Evolutionary conservation across 148 eudicot genomes (phyloP), one percentile per base, ranked within the genome.

Genomic region (Selenicereus undatus): DNA sequence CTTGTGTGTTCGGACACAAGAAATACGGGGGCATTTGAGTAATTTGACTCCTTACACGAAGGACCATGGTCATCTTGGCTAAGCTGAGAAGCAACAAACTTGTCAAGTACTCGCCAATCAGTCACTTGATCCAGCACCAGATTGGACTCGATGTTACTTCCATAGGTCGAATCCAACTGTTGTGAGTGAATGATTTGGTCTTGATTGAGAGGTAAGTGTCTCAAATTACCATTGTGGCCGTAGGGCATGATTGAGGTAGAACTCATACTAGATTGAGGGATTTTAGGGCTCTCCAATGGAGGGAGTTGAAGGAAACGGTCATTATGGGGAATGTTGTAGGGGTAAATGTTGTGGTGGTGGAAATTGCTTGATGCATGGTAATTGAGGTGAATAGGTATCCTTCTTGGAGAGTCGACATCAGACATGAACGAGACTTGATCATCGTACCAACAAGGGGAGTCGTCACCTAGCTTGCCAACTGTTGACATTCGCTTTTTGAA

Each of bases 81-180:
- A 18, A 93, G 89, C 77, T 91, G 97, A 82, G 93, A 90, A 20
- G 97, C 97, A 66, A 93, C 97, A 82, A 93, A 91, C 80, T 90
- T 93, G 20, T 93, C 97, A 18, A 93, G 90, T 12, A 88, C 87
- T 78, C 94, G 87, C 97, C 97, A 93, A 84, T 93, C 97, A 4
- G 93, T 91, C 60, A 87, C 87, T 77, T 91, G 93, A 88, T 91
- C 89, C 3, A 52, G 71, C 27, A 45, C 82, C 52, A 82, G 89
- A 30, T 89, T 84, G 20, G 72, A 66, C 0, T 71, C 76, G 77
- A 70, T 74, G 29, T 43, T 68, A 68, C 82, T 83, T 3, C 77
- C 80, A 77, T 83, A 86, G 32, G 81, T 51, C 1, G 83, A 81
- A 72, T 84, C 77, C 27, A 79, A 75, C 20, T 56, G 83, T 39